Evolutionary conservation across 2,329 filamentous ascomycete genomes (phyloP).

Genomic region (Annulohypoxylon truncatum): DNA sequence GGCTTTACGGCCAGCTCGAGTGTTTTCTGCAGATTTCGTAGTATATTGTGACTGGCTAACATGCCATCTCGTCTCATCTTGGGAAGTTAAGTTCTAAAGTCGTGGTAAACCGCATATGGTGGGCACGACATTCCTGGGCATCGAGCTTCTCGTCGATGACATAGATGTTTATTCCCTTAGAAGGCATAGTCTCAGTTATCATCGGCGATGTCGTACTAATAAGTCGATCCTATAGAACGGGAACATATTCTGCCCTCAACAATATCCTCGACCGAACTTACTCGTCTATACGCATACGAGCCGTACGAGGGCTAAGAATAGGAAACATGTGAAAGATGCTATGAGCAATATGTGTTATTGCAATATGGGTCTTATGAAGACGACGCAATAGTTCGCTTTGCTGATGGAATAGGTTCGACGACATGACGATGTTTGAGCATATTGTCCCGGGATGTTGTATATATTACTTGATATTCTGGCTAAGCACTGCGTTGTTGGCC

Average conservation of each 20-base stretch:
- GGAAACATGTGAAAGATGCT: background rate
- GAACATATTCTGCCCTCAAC: too few species aligned
- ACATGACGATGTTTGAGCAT: conserved; percentile 7
- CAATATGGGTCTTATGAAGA: background rate
- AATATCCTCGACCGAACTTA: background rate
- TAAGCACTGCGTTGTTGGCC: background rate
- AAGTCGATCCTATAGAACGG: background rate
- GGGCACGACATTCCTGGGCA: background rate
- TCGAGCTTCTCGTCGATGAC: background rate
- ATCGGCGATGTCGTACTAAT: background rate
- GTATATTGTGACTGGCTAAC: background rate
- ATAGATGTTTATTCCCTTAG: background rate
- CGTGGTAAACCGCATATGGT: background rate
- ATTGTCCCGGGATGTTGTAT: conserved; percentile 1
- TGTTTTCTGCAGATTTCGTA: background rate
- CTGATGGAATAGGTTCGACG: conserved; percentile 12
- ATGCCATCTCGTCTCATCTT: background rate
- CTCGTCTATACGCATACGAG: background rate
- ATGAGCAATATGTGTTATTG: background rate
- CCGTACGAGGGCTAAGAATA: too few species aligned
- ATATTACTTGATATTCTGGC: background rate
- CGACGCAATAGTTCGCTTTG: background rate
- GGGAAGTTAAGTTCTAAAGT: too few species aligned
- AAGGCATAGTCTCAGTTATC: background rate
- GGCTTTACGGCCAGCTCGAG: background rate